Percentiles rank a stretch among this genome's conserved stretches.
Conservation (phyloP, 768 basidiomycete species). For the Rhodosporidiobolus odoratus region DNA sequence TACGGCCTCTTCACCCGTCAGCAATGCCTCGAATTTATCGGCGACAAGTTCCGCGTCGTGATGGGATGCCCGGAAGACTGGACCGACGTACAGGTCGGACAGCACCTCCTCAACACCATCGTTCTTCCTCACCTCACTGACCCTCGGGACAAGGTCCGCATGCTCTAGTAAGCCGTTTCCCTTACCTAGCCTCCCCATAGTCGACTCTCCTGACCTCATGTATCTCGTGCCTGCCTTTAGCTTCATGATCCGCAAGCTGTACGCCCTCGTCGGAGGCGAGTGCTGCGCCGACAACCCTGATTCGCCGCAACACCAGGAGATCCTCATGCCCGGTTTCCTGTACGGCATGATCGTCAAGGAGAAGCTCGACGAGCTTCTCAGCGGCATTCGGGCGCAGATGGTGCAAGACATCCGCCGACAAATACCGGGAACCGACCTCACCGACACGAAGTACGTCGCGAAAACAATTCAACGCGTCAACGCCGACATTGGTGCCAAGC, state of each 20-base stretch:
- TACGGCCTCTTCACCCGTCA: constrained; percentile 80
- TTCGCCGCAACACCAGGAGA: constrained; percentile 97
- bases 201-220: not conserved
- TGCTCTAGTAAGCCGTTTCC: constrained; percentile 75
- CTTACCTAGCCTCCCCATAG: not conserved
- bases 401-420: constrained; percentile 66
- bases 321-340: constrained; percentile 81
- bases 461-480: constrained; percentile 71
- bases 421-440: constrained; percentile 74
- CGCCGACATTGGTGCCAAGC: constrained; percentile 82
- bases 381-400: constrained; percentile 58
- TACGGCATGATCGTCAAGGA: constrained; percentile 99
- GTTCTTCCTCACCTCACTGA: constrained; percentile 82
- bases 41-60: constrained; percentile 92
- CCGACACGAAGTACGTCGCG: constrained; percentile 74
- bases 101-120: constrained; percentile 74
- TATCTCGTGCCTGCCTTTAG: constrained; percentile 49
- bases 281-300: constrained; percentile 95
- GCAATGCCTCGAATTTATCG: constrained; percentile 89
- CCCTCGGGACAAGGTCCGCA: constrained; percentile 86
- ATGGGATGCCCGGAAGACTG: constrained; percentile 87
- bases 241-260: constrained; percentile 96
- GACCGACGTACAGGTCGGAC: constrained; percentile 73
- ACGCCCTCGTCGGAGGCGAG: constrained; percentile 77
- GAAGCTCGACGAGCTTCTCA: constrained; percentile 82